Evolutionary conservation across 345 rosid species (phyloP), one percentile per base, ranked within the genome.

Genomic region (Aegle marmelos): DNA sequence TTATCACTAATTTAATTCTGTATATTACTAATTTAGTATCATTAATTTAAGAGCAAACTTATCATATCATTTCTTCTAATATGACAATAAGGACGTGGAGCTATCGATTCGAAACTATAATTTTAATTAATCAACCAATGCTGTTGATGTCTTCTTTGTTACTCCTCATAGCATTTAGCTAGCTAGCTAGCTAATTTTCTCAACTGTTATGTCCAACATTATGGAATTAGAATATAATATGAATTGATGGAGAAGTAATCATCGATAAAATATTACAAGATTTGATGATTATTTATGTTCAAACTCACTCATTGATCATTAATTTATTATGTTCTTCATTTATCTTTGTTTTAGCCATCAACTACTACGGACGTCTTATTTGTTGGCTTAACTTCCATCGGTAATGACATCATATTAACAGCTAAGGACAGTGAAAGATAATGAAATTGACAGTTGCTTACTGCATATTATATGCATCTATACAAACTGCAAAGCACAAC

Each of bases 191-290:
- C 21, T 33, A 64, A 7, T 87, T 88, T 93, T 91, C 94, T 83
- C 89, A 90, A 93, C 94, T 64, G 89, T 87, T 87, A 88, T 88
- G 89, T 82, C 89, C 89, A 89, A 82, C 83, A 58, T 61, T 79
- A 33, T 68, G 82, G 86, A 65, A 61, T 59, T 72, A 66, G 75
- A 48, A 61, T 34, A 36, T 28, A 63, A 45, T 67, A 68, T 62
- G 61, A 82, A 58, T 79, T 68, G 62, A 60, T 79, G 16, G 34
- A 24, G 62, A 66, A 63, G 62, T 33, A 71, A 70, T 75, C 70
- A 64, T 28, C 41, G 21, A 27, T 13, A 63, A 54, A 72, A 33
- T 72, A 56, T 9, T 57, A 33, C 28, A 22, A 13, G 10, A 53
- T 71, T 71, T 5, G 27, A 31, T 53, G 5, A 31, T 9, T 31